These are phyloP conservation scores for Pseudogymnoascus sp. DNA, from an alignment of 2,329 filamentous ascomycete species.

Conservation along the genomic window DNA sequence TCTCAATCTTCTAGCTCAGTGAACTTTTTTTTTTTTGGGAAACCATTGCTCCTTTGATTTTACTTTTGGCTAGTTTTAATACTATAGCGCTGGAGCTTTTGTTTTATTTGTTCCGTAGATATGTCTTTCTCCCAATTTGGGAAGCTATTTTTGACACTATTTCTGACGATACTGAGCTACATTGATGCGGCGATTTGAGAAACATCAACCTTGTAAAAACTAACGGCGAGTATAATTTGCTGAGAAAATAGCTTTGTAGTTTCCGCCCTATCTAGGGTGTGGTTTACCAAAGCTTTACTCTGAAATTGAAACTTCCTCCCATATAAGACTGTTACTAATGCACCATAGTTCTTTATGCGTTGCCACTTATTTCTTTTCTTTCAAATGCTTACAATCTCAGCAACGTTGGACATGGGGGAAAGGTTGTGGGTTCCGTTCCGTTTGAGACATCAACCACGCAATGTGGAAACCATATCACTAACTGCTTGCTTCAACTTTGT, in stretches of 20 bases:
- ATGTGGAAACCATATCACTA: not conserved
- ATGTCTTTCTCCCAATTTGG: not conserved
- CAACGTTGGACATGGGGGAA: not conserved
- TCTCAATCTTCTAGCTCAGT: not conserved
- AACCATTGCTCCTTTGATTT: not conserved
- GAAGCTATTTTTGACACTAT: not conserved
- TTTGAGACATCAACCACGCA: not conserved
- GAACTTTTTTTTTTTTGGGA: not conserved
- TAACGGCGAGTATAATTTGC: not conserved
- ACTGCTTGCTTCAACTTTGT: conserved; percentile 1
- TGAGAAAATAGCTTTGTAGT: not conserved
- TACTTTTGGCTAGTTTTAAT: not conserved
- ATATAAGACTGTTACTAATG: not conserved
- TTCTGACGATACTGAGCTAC: not conserved
- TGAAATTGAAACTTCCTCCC: not conserved
- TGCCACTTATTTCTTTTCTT: not conserved
- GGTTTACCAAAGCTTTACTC: not conserved
- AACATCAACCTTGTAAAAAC: not conserved
- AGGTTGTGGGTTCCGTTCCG: not conserved
- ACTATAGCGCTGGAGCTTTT: not conserved
- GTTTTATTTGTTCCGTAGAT: not conserved
- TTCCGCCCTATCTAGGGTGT: not conserved
- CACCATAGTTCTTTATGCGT: not conserved
- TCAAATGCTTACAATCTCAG: not conserved
- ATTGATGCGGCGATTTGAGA: not conserved